phyloP scores from a whole-genome alignment of 352 stramenopile species.

The Globisporangium polare region DNA sequence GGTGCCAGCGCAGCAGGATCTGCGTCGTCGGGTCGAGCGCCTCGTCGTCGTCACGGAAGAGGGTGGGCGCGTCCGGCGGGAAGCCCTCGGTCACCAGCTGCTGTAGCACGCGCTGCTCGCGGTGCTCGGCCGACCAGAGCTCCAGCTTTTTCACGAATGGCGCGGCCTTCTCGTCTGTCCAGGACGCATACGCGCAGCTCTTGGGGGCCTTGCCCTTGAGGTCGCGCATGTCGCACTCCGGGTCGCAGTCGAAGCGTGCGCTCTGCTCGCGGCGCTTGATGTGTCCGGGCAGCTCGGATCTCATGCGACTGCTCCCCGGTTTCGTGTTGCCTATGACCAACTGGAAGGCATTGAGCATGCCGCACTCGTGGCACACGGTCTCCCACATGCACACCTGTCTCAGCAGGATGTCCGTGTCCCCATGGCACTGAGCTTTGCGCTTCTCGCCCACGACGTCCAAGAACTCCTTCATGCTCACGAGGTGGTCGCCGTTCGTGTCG shows the following conservation, averaged over 20 bases:
- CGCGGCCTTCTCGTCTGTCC: slow-evolving; percentile 47
- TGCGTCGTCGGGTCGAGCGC: slow-evolving; percentile 66
- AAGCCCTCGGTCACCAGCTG: slow-evolving; percentile 60
- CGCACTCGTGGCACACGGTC: slow-evolving; percentile 88
- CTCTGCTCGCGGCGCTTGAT: slow-evolving; percentile 52
- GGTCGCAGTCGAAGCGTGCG: slow-evolving; percentile 44
- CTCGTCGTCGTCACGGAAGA: slow-evolving; percentile 54
- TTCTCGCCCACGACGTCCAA: slow-evolving; percentile 79
- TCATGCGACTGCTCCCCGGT: slow-evolving; percentile 36
- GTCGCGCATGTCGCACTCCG: slow-evolving; percentile 64
- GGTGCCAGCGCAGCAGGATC: slow-evolving; percentile 61
- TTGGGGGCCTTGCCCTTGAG: slow-evolving; percentile 50
- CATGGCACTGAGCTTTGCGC: slow-evolving; percentile 52
- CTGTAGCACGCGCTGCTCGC: slow-evolving; percentile 66
- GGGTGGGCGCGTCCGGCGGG: slow-evolving; percentile 47
- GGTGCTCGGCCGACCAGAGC: slow-evolving; percentile 62
- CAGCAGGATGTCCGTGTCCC: slow-evolving; percentile 74
- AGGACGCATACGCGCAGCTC: slow-evolving; percentile 56
- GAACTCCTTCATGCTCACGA: slow-evolving; percentile 78
- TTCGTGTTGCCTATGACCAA: slow-evolving; percentile 58
- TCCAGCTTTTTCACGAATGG: slow-evolving; percentile 69
- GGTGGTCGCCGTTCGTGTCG: slow-evolving; percentile 60
- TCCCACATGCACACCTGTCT: slow-evolving; percentile 89
- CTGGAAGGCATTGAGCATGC: slow-evolving; percentile 89
- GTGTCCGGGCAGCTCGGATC: slow-evolving; percentile 67